These are phyloP conservation scores for Pythium oligandrum DNA, from an alignment of 352 stramenopile species.

Conservation along the genomic window DNA sequence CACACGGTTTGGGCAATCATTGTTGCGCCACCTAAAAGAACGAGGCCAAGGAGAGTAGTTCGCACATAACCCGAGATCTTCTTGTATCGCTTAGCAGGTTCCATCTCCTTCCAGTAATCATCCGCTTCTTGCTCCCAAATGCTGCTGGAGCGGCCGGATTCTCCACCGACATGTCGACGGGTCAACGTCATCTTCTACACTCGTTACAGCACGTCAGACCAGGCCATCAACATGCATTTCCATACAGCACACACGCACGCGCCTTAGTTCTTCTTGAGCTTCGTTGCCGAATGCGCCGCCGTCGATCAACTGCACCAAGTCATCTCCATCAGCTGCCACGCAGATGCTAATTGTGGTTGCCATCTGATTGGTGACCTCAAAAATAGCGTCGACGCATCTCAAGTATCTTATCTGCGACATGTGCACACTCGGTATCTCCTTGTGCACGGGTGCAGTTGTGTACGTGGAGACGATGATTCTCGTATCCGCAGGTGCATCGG, in stretches of 20 bases:
- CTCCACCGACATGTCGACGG: slow-evolving; percentile 34
- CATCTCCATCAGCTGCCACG: not conserved
- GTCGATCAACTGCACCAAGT: not conserved
- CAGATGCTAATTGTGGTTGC: no score
- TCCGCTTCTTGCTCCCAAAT: slow-evolving; percentile 66
- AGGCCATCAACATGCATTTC: not conserved
- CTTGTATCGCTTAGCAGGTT: slow-evolving; percentile 37
- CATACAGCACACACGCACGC: not conserved
- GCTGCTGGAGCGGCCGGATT: slow-evolving; percentile 24
- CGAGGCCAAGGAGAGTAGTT: slow-evolving; percentile 16
- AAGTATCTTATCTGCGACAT: no score
- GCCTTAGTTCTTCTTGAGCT: not conserved
- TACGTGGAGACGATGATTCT: no score
- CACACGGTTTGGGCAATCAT: slow-evolving; percentile 12
- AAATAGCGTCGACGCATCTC: no score
- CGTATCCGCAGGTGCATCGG: no score
- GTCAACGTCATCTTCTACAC: slow-evolving; percentile 32
- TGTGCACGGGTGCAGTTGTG: no score
- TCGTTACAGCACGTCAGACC: not conserved
- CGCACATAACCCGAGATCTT: slow-evolving; percentile 26
- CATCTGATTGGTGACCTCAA: no score
- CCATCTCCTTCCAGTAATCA: slow-evolving; percentile 76
- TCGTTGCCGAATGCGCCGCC: not conserved
- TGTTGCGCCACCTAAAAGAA: slow-evolving; percentile 12
- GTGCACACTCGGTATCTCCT: no score